phyloP scores from a whole-genome alignment of 2,329 filamentous ascomycete species.

The Uncinocarpus reesii region DNA sequence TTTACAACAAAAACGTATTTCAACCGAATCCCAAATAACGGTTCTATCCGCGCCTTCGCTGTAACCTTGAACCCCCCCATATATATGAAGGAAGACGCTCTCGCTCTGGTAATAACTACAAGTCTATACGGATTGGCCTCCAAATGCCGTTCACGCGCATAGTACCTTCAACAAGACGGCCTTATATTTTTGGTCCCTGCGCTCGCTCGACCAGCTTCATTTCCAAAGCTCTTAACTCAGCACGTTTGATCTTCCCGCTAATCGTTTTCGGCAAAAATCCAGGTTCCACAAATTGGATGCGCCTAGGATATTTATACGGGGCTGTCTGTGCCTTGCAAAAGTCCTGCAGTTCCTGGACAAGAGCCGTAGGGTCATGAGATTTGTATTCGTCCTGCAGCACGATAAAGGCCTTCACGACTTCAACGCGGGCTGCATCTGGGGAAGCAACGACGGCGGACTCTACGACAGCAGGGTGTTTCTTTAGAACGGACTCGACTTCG shows the following conservation, averaged over 20 bases:
- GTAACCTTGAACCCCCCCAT: no score
- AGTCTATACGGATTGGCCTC: no score
- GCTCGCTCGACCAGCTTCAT: slow-evolving; percentile 20
- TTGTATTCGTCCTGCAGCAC: slow-evolving; percentile 25
- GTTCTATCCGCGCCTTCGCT: no score
- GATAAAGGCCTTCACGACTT: slow-evolving; percentile 36
- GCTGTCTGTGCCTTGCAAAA: slow-evolving; percentile 35
- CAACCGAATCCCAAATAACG: no score
- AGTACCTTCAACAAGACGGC: not conserved
- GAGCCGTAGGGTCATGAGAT: slow-evolving; percentile 15
- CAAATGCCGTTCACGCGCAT: no score
- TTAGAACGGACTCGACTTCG: slow-evolving; percentile 36
- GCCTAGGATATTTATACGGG: slow-evolving; percentile 36
- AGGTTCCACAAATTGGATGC: slow-evolving; percentile 32
- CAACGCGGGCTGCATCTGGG: slow-evolving; percentile 29
- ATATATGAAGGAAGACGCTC: no score
- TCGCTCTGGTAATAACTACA: no score
- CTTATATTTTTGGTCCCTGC: slow-evolving; percentile 2
- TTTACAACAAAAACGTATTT: no score
- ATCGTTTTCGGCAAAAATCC: slow-evolving; percentile 34
- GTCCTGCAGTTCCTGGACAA: slow-evolving; percentile 31
- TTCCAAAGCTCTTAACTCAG: slow-evolving; percentile 31
- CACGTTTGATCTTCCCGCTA: slow-evolving; percentile 30
- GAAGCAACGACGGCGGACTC: slow-evolving; percentile 35
- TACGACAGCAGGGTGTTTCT: slow-evolving; percentile 31